Evolutionary conservation across 2,329 filamentous ascomycete genomes (phyloP), one percentile per base, ranked within the genome.

Genomic region (Periconia digitata): DNA sequence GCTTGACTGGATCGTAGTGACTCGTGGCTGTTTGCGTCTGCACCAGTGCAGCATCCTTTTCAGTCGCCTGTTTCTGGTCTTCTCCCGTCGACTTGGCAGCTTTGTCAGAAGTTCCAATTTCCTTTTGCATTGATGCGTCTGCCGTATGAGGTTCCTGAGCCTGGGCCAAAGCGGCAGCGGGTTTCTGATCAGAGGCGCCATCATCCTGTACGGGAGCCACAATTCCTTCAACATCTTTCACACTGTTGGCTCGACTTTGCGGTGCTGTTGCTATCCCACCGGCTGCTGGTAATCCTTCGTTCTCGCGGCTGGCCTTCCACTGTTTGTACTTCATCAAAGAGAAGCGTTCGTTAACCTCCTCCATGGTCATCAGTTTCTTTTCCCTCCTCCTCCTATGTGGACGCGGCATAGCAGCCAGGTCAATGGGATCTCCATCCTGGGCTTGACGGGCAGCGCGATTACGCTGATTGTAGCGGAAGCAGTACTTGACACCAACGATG

Each of bases 331-430:
- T 97, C 60, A 85, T 86, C 75, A 96, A 84, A 0, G 94, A 92
- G 63, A 99, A 99, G 60, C 95, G 90, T 59, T 95, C 91, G 69
- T 99, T 97, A 54, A 99, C 94, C 74, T 99, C 94, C 53, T 99
- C 94, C 85, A 97, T 96, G 2, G 89, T 89, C 94, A 99, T 97
- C 59, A 99, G 74, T 72, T 96, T 99, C 84, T 99, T 99, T 73
- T 99, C 94, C 50, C 92, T 85, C 56, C 92, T 84, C 64, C 92
- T 83, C 48, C 94, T 84, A 70, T 94, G 92, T 43, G 90, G 87
- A 51, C 90, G 78, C 49, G 90, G 89, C 82, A 97, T 91, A 48
- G 86, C 82, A 49, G 92, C 83, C 56, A 99, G 78, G 54, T 91
- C 91, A 64, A 99, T 95, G 15, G 88, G 89, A 54, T 96, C 92